Percentiles rank a stretch among this genome's conserved stretches.
Conservation (phyloP, 495 filamentous ascomycete genomes). For the Penicillium samsonianum region DNA sequence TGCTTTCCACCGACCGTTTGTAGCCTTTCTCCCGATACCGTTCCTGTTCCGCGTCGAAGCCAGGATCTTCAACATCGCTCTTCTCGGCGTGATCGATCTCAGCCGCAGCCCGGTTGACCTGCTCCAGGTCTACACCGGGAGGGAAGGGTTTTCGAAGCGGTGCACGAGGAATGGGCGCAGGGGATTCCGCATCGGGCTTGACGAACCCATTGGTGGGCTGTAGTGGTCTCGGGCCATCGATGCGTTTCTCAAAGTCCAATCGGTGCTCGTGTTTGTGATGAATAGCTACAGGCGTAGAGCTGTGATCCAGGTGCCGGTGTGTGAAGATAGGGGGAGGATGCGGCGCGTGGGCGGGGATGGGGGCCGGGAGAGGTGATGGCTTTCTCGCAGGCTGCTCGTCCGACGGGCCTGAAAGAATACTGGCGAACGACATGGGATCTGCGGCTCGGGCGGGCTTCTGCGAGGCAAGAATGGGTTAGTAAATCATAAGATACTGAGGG, state of each 20-base stretch:
- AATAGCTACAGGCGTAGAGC: conserved; percentile 26
- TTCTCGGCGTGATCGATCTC: conserved; percentile 67
- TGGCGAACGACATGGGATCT: conserved; percentile 90
- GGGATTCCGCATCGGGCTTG: conserved; percentile 14
- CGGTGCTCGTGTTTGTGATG: conserved; percentile 38
- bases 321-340: conserved; percentile 18
- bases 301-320: conserved; percentile 26
- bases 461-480: conserved; percentile 11
- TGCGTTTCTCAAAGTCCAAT: conserved; percentile 24
- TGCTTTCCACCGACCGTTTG: conserved; percentile 64
- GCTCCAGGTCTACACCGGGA: conserved; percentile 58
- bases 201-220: conserved; percentile 23
- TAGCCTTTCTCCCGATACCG: conserved; percentile 53
- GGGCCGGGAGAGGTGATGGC: conserved; percentile 34
- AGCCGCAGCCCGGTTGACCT: conserved; percentile 60
- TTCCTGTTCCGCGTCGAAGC: conserved; percentile 59
- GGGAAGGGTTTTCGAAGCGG: conserved; percentile 27
- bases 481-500: background rate
- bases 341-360: conserved; percentile 27
- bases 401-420: conserved; percentile 74
- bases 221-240: conserved; percentile 12
- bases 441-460: conserved; percentile 67
- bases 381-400: conserved; percentile 59
- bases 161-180: conserved; percentile 4
- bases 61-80: conserved; percentile 65